Base-by-base conservation (phyloP, 768 basidiomycete genomes). In the Lanmaoa pseudosensibilis region DNA sequence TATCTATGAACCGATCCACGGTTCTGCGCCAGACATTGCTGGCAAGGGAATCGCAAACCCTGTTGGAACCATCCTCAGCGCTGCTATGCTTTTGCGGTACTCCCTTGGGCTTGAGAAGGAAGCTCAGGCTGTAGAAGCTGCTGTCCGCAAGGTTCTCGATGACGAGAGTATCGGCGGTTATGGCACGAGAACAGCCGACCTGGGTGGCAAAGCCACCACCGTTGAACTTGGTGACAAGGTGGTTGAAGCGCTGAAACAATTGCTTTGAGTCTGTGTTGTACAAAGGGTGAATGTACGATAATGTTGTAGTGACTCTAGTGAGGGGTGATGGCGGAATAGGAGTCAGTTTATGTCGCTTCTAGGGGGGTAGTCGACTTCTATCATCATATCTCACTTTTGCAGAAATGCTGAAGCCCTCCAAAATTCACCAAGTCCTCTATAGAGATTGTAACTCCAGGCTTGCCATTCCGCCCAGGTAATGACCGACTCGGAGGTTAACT, bases 1-100 rank as follows among this genome's bases (percentile, higher is more conserved):
- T 40, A 77, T 99, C 41, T 99, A 99, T 78, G 97, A 99, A 75
- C 97, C 97, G 48, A 97, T 97, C 61, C 94, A 96, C 67, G 92
- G 92, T 49, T 93, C 92, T 41, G 94, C 94, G 1, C 94, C 94
- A 50, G 94, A 96, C 68, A 97, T 97, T 59, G 92, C 94, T n/a
- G 93, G 92, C 2, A 78, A 90, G 71, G 90, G 90, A 18, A 92
- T 95, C 65, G 94, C 94, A 62, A 97, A 97, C 70, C 94, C 94
- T 36, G 84, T 97, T 65, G 94, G 94, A 50, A 95, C 94, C 16
- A 96, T 97, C 70, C 88, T 97, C 56, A 94, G 92, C 51, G 90
- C 89, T 18, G 94, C 94, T 15, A 85, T 97, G 86, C 86, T 97
- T 57, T 79, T 97, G 50, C 85, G 95, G 43, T 99, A 98, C 75